Conservation (phyloP, 208 protist genomes). For the Leishmania tarentolae region DNA sequence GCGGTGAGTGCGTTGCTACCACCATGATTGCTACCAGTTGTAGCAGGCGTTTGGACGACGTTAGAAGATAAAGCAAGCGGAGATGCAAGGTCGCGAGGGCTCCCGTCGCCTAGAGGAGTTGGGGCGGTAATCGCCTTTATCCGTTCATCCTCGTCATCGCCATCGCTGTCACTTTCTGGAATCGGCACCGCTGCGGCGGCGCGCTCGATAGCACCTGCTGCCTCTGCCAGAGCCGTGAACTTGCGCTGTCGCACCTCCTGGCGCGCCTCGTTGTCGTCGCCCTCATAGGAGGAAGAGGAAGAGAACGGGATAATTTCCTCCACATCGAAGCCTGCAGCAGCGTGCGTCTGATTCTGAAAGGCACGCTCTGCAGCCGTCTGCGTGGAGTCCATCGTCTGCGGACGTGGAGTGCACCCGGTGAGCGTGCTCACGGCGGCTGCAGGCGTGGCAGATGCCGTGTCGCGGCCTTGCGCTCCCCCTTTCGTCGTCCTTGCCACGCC, state of each 20-base stretch:
- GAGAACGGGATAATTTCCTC: slow-evolving; percentile 31
- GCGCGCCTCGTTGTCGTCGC: slow-evolving; percentile 2
- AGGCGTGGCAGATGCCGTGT: background rate
- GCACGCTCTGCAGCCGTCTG: slow-evolving; percentile 21
- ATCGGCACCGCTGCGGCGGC: slow-evolving; percentile 31
- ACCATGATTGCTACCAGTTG: background rate
- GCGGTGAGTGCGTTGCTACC: background rate
- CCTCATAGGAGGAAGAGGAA: slow-evolving; percentile 23
- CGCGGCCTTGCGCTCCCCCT: background rate
- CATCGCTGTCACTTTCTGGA: slow-evolving; percentile 20
- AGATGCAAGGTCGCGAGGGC: background rate
- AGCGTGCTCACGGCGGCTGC: background rate
- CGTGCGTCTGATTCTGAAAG: slow-evolving; percentile 27
- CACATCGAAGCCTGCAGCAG: slow-evolving; percentile 38
- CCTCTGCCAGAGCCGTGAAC: slow-evolving; percentile 16
- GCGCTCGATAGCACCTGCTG: slow-evolving; percentile 4
- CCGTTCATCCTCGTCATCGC: background rate
- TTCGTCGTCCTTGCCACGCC: background rate
- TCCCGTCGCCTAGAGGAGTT: background rate
- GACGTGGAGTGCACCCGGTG: background rate
- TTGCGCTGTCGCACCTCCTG: slow-evolving; percentile 13
- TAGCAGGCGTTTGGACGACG: background rate
- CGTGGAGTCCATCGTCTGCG: slow-evolving; percentile 11
- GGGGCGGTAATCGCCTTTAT: background rate
- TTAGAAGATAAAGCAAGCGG: background rate